phyloP scores from a whole-genome alignment of 768 basidiomycete species.

The Cystofilobasidium bisporidii region DNA sequence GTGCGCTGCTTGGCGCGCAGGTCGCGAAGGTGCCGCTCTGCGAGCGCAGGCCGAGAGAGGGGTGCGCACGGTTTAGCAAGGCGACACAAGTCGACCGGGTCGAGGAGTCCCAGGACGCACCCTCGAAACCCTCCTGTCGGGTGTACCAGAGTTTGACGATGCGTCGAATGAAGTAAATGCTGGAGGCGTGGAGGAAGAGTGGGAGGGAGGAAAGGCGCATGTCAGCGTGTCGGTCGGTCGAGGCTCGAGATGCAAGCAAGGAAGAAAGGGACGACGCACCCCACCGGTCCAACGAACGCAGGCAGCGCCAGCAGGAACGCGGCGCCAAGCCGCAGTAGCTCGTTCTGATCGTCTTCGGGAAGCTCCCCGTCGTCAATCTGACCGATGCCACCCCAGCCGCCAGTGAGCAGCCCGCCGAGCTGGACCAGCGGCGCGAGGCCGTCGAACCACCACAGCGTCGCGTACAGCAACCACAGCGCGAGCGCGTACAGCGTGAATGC shows the following conservation, averaged over 20 bases:
- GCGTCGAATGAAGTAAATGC: constrained; percentile 65
- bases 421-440: constrained; percentile 23
- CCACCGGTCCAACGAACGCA: constrained; percentile 62
- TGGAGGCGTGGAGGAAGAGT: constrained; percentile 32
- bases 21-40: constrained; percentile 55
- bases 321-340: constrained; percentile 42
- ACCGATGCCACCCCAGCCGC: too few relatives aligned
- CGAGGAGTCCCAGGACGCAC: too few relatives aligned
- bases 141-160: constrained; percentile 78
- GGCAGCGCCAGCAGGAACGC: constrained; percentile 43
- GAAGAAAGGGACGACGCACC: constrained; percentile 48
- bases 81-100: too few relatives aligned
- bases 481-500: constrained; percentile 69
- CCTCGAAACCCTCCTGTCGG: constrained; percentile 68
- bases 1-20: constrained; percentile 64
- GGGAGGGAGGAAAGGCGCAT: constrained; percentile 2
- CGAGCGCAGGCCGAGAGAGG: not conserved
- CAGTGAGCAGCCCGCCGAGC: constrained; percentile 6
- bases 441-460: constrained; percentile 35
- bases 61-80: too few relatives aligned
- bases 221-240: not conserved
- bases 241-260: not conserved
- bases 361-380: not conserved
- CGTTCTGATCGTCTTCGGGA: constrained; percentile 19
- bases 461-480: constrained; percentile 53